Percentiles rank a stretch among this genome's conserved stretches.
These are phyloP conservation scores for Aspergillus chevalieri DNA, from an alignment of 2,329 filamentous ascomycete genomes.

Conservation along the genomic window DNA sequence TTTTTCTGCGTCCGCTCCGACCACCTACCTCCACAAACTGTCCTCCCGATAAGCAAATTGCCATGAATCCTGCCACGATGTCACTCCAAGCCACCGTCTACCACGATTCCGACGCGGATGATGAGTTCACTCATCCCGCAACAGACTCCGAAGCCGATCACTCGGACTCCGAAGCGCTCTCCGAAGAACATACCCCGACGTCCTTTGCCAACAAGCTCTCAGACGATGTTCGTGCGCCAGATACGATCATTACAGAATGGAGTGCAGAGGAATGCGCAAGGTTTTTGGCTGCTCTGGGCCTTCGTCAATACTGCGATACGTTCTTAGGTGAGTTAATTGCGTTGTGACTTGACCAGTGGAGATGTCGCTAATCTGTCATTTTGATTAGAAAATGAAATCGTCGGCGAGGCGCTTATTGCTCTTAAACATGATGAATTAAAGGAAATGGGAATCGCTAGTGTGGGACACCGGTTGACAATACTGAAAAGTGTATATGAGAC, in stretches of 20 bases:
- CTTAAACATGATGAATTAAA: slow-evolving; percentile 89
- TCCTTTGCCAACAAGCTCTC: slow-evolving; percentile 47
- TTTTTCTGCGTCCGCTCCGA: slow-evolving; percentile 3
- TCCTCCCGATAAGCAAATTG: not conserved
- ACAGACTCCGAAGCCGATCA: slow-evolving; percentile 53
- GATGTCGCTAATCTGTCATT: slow-evolving; percentile 1
- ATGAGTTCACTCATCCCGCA: slow-evolving; percentile 55
- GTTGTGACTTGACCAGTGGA: not conserved
- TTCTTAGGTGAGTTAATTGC: slow-evolving; percentile 65
- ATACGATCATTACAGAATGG: slow-evolving; percentile 55
- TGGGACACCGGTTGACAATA: slow-evolving; percentile 89
- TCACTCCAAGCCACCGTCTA: slow-evolving; percentile 48
- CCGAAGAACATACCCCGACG: slow-evolving; percentile 58
- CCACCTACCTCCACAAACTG: not conserved
- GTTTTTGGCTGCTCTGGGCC: slow-evolving; percentile 72
- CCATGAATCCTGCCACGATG: slow-evolving; percentile 23
- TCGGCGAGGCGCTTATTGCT: slow-evolving; percentile 82
- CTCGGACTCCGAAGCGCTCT: slow-evolving; percentile 53
- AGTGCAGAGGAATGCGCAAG: slow-evolving; percentile 81
- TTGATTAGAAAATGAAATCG: slow-evolving; percentile 82
- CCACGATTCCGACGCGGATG: slow-evolving; percentile 59
- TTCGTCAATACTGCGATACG: slow-evolving; percentile 73
- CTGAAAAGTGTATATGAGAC: slow-evolving; percentile 94
- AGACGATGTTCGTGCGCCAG: slow-evolving; percentile 50
- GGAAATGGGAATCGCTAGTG: slow-evolving; percentile 86